Evolutionary conservation across 495 filamentous ascomycete species (phyloP), one percentile per base, ranked within the genome.

Genomic region (Pseudotulostoma volvatum): DNA sequence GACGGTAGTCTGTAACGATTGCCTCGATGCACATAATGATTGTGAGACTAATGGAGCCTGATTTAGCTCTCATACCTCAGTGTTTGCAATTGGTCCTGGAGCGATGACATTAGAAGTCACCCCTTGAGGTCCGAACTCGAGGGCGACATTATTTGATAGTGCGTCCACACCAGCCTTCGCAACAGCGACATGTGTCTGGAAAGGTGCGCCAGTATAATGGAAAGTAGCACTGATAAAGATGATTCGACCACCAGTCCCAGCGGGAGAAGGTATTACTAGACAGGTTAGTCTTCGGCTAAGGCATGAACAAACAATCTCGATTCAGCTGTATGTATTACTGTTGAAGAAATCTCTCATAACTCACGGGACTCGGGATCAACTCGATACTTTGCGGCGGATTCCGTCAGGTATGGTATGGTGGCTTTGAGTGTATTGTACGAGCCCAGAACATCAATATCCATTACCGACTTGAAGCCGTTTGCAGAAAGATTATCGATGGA

Each of bases 341-440:
- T n/a, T n/a, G n/a, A n/a, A n/a, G n/a, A n/a, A n/a, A n/a, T n/a
- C n/a, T n/a, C n/a, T n/a, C n/a, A n/a, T 7, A n/a, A 53, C 67
- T 43, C 51, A 66, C 63, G 50, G 13, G 61, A 51, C 20, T 57
- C 55, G 4, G 65, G 56, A 44, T 70, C 66, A 18, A 71, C 61
- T 33, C 51, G 57, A 48, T 77, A 74, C 52, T 74, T 73, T 4
- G 55, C 47, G 1, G 77, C 84, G 1, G 85, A 93, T 50, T 70
- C 68, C 16, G 83, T 49, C 30, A 97, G 70, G 47, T 93, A 67
- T 0, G 81, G 78, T 4, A 94, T 57, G 0, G 82, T 85, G 1
- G 90, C 88, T 62, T 97, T 97, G 46, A 93, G 67, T 4, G 84
- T 94, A 59, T 96, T 92, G 57, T 79, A 97, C 3, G 83, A 90